These are phyloP conservation scores for Xylariaceae sp. DNA, from an alignment of 2,329 filamentous ascomycete species.

Conservation along the genomic window DNA sequence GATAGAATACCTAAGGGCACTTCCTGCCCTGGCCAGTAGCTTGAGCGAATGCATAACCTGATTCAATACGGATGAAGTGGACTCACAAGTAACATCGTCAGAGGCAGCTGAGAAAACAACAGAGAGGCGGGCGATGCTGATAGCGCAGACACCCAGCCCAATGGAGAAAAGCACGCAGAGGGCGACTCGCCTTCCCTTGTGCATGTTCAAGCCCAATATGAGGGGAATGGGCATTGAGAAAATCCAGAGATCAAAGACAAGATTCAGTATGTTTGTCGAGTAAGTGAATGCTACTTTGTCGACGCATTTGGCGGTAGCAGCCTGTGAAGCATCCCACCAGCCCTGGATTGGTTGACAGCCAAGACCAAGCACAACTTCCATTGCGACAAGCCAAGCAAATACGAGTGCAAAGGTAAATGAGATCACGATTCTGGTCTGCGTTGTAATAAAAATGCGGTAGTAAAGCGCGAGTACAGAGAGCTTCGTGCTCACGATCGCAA, in stretches of 20 bases:
- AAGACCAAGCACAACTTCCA: slow-evolving; percentile 23
- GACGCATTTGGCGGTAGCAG: slow-evolving; percentile 16
- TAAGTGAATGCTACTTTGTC: slow-evolving; percentile 25
- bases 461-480: slow-evolving; percentile 27
- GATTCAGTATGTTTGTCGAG: slow-evolving; percentile 25
- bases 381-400: slow-evolving; percentile 21
- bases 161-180: slow-evolving; percentile 25
- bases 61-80: not conserved
- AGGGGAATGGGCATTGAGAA: slow-evolving; percentile 27
- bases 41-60: not conserved
- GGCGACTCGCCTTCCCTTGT: slow-evolving; percentile 17
- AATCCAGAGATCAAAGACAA: slow-evolving; percentile 26
- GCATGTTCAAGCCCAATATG: slow-evolving; percentile 20
- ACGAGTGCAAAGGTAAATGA: slow-evolving; percentile 16
- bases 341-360: slow-evolving; percentile 25
- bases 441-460: slow-evolving; percentile 22
- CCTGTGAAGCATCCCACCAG: slow-evolving; percentile 21
- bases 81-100: slow-evolving; percentile 24
- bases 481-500: slow-evolving; percentile 26
- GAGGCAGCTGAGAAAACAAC: slow-evolving; percentile 22
- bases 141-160: slow-evolving; percentile 22
- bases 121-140: slow-evolving; percentile 23
- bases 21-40: slow-evolving; percentile 19
- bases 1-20: slow-evolving; percentile 26
- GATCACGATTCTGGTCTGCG: slow-evolving; percentile 15